Percentiles rank a stretch among this genome's conserved stretches.
Evolutionary conservation across 352 stramenopile genomes (phyloP).

Genomic region (Phytopythium delawarense): DNA sequence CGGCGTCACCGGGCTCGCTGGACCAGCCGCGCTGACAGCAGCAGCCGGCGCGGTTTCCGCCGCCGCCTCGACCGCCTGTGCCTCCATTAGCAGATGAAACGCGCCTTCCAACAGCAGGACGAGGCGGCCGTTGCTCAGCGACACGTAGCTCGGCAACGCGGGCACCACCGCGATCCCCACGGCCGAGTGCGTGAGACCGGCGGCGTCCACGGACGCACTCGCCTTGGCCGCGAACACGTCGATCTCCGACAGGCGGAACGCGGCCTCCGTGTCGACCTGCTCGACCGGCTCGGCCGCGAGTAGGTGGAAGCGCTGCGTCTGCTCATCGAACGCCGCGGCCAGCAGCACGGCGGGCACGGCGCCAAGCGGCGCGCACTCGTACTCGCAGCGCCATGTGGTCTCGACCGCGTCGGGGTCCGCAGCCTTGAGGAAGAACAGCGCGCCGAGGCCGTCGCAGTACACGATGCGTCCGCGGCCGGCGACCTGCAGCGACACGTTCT

Average conservation of each 20-base stretch:
- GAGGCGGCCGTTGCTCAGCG: conserved; percentile 38
- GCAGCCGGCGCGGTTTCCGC: background rate
- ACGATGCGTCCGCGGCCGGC: conserved; percentile 56
- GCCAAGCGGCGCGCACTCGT: conserved; percentile 47
- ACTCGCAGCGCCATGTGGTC: conserved; percentile 35
- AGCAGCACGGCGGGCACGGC: conserved; percentile 38
- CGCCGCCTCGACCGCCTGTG: conserved; percentile 4
- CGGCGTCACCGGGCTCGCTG: background rate
- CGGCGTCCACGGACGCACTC: conserved; percentile 26
- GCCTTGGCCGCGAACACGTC: conserved; percentile 21
- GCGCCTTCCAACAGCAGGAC: conserved; percentile 57
- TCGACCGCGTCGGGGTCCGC: conserved; percentile 18
- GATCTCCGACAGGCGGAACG: conserved; percentile 49
- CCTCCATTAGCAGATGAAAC: conserved; percentile 44
- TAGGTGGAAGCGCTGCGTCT: conserved; percentile 30
- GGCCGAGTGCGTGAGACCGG: conserved; percentile 34
- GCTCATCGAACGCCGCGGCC: conserved; percentile 39
- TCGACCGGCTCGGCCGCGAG: conserved; percentile 44
- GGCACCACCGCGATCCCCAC: conserved; percentile 42
- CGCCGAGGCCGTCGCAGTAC: conserved; percentile 57
- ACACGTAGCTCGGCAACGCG: conserved; percentile 49
- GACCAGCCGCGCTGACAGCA: background rate
- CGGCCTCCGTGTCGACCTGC: conserved; percentile 37
- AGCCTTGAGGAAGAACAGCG: conserved; percentile 46
- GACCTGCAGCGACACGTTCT: conserved; percentile 65